Evolutionary conservation across 305 asterid genomes (phyloP), one percentile per base, ranked within the genome.

Genomic region (Rubia tinctorum): DNA sequence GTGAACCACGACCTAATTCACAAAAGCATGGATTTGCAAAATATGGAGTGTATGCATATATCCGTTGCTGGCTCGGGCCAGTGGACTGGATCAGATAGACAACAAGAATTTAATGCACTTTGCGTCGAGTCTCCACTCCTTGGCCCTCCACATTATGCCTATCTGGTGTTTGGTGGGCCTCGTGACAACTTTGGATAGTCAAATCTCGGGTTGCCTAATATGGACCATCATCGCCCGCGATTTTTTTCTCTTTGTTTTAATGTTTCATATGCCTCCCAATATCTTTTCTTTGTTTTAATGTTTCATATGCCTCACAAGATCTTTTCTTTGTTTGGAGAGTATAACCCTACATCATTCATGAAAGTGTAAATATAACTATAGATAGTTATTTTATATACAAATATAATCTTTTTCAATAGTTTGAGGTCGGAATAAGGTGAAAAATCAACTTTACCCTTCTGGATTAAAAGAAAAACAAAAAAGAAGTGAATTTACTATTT

Each of bases 41-140:
- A 1, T 65, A n/a, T 20, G 47, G 34, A 30, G 34, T 30, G 3
- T 3, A 30, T 30, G 34, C 34, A 30, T 30, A 30, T 3, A 34
- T 34, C 22, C 11, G 17, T 39, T 13, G 62, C 65, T 72, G 37
- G 53, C 15, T 73, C 72, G 9, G 60, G 43, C 73, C 15, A 7
- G 42, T 62, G 67, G 22, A 63, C 15, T 53, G 51, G 67, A 34
- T 55, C 77, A 74, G 68, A 66, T 23, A 74, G 40, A 69, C 71
- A 49, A 56, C 72, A 74, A 49, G 72, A 40, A 74, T 74, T 74
- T 40, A 74, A 74, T 74, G 77, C 73, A 8, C 3, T 20, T 58
- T 58, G 64, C 22, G 37, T 11, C 34, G 64, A 18, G 65, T 55
- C 64, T 23, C 67, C 10, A 17, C 17, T 53, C 59, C 59, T 10